Percentiles rank a stretch among this genome's conserved stretches.
phyloP scores from a whole-genome alignment of 2,329 filamentous ascomycete species.

The Aspergillus brasiliensis region DNA sequence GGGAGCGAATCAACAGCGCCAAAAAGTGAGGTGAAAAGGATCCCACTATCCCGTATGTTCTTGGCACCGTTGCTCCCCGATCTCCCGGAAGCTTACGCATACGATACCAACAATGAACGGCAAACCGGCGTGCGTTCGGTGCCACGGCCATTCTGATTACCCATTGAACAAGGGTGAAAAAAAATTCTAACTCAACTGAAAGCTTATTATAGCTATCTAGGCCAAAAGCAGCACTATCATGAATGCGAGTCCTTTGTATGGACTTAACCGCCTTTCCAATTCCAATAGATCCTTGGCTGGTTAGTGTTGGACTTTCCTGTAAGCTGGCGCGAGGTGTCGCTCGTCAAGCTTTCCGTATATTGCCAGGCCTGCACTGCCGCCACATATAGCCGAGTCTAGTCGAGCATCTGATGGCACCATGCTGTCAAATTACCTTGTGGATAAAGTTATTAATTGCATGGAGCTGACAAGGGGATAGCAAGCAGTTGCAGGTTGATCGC shows the following conservation, averaged over 20 bases:
- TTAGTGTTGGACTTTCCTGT: neutral
- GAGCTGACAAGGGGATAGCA: neutral
- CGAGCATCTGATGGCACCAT: neutral
- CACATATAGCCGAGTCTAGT: neutral
- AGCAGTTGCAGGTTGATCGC: neutral
- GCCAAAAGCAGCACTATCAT: neutral
- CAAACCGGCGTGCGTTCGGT: neutral
- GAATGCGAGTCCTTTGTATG: neutral
- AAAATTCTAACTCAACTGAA: neutral
- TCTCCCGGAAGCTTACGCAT: constrained; percentile 12
- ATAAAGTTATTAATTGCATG: constrained; percentile 3
- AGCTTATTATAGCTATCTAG: neutral
- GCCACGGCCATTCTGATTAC: neutral
- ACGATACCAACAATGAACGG: constrained; percentile 7
- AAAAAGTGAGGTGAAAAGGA: neutral
- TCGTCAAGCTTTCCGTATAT: neutral
- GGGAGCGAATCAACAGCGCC: neutral
- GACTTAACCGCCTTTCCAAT: neutral
- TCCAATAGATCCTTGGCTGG: neutral
- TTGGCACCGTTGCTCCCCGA: constrained; percentile 10
- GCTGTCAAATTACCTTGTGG: neutral
- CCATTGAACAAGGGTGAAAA: neutral
- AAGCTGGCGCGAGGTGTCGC: neutral
- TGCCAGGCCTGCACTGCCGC: neutral
- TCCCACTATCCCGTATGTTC: neutral